Conservation (phyloP, 371 early-diverging fungal genomes). For the Capniomyces stellatus region DNA sequence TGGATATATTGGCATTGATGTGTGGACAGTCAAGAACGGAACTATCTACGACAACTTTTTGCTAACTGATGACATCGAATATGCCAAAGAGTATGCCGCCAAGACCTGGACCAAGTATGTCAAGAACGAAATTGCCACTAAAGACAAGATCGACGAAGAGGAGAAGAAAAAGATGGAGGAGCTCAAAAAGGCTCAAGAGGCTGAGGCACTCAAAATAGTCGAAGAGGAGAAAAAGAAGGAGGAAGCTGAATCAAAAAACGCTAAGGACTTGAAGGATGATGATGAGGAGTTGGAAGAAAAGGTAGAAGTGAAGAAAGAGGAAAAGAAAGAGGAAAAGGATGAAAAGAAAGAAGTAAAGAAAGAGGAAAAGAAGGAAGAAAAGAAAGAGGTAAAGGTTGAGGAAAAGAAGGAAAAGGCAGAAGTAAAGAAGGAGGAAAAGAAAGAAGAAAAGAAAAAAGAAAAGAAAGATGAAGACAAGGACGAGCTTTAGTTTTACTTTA, state of each 20-base stretch:
- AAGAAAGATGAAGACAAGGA: no score
- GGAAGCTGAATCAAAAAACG: slow-evolving; percentile 5
- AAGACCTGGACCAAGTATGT: slow-evolving; percentile 42
- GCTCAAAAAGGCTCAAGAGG: slow-evolving; percentile 16
- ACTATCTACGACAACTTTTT: slow-evolving; percentile 86
- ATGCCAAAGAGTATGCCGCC: slow-evolving; percentile 44
- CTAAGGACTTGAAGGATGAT: not conserved
- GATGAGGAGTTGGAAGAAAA: slow-evolving; percentile 4
- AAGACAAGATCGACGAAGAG: slow-evolving; percentile 19
- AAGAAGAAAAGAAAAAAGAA: slow-evolving; percentile 4
- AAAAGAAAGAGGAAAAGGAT: slow-evolving; percentile 3
- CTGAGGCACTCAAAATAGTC: no score
- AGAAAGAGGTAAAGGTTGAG: slow-evolving; percentile 8
- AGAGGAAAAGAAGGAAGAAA: slow-evolving; percentile 7
- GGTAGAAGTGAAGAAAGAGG: slow-evolving; percentile 5
- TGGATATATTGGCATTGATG: slow-evolving; percentile 74
- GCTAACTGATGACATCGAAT: slow-evolving; percentile 48
- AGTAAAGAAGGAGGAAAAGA: slow-evolving; percentile 3
- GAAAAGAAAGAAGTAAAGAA: slow-evolving; percentile 4
- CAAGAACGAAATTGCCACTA: slow-evolving; percentile 16
- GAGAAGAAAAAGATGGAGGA: slow-evolving; percentile 22
- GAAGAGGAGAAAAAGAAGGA: slow-evolving; percentile 4
- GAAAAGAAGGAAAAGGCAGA: slow-evolving; percentile 7
- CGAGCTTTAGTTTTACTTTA: no score
- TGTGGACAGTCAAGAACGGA: slow-evolving; percentile 91